Evolutionary conservation across 331 rosid species (phyloP).

Genomic region (Malus hybrid): DNA sequence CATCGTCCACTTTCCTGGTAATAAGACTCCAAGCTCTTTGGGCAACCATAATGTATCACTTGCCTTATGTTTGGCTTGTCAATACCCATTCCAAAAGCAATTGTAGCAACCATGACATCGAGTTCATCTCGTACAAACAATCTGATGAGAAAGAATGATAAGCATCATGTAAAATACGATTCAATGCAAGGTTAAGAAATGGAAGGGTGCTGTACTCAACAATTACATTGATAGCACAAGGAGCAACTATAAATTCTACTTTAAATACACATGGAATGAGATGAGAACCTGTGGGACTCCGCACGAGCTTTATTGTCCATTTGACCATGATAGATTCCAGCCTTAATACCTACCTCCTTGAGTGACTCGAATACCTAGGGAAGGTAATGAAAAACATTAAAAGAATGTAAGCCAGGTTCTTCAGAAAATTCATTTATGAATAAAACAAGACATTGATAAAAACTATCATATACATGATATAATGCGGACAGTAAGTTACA

Average conservation of each 20-base stretch:
- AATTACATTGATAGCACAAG: slow-evolving; percentile 12
- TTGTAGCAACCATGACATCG: slow-evolving; percentile 84
- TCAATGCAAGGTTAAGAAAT: background rate
- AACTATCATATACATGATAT: background rate
- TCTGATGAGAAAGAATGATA: slow-evolving; percentile 32
- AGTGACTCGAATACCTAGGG: slow-evolving; percentile 57
- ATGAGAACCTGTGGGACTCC: slow-evolving; percentile 74
- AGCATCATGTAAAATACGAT: slow-evolving; percentile 8
- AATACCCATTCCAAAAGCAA: slow-evolving; percentile 97
- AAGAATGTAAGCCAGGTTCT: slow-evolving; percentile 1
- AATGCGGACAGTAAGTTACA: background rate
- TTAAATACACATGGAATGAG: slow-evolving; percentile 11
- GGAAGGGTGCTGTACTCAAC: slow-evolving; percentile 7
- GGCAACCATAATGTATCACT: slow-evolving; percentile 95
- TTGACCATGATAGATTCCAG: slow-evolving; percentile 79
- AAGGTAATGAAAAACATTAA: slow-evolving; percentile 4
- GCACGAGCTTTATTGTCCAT: slow-evolving; percentile 64
- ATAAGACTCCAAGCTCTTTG: slow-evolving; percentile 80
- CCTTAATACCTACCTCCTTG: slow-evolving; percentile 52
- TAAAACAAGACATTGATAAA: background rate
- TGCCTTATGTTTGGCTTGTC: slow-evolving; percentile 89
- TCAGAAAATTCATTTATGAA: background rate
- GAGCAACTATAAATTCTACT: slow-evolving; percentile 11
- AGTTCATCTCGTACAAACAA: slow-evolving; percentile 74
- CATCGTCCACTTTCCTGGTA: slow-evolving; percentile 96